Evolutionary conservation across 2,329 filamentous ascomycete species (phyloP).

Genomic region (Allantophomopsis lycopodina): DNA sequence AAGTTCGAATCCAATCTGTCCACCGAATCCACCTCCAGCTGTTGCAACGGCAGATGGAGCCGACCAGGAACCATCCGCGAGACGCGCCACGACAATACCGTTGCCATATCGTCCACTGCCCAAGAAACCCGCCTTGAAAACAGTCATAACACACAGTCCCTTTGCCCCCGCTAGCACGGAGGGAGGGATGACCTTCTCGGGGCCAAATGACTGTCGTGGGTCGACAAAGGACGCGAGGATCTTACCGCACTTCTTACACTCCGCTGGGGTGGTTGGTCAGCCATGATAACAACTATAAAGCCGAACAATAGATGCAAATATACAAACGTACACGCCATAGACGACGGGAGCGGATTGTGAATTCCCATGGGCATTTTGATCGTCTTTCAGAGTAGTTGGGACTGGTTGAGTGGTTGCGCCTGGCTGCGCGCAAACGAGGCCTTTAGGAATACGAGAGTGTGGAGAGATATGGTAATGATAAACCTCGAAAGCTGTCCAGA

Average conservation of each 20-base stretch:
- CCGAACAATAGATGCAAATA: slow-evolving; percentile 2
- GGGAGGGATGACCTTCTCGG: slow-evolving; percentile 94
- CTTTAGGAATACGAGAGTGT: too few relatives aligned
- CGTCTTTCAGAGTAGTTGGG: neutral
- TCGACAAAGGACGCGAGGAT: slow-evolving; percentile 93
- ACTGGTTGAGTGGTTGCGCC: too few relatives aligned
- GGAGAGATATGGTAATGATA: too few relatives aligned
- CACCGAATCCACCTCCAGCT: slow-evolving; percentile 69
- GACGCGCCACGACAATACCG: slow-evolving; percentile 67
- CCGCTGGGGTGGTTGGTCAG: slow-evolving; percentile 43
- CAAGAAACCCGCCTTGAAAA: slow-evolving; percentile 78
- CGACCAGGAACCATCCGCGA: slow-evolving; percentile 67
- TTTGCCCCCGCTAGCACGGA: slow-evolving; percentile 83
- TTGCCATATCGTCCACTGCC: slow-evolving; percentile 72
- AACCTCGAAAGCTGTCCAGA: too few relatives aligned
- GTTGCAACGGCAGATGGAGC: slow-evolving; percentile 72
- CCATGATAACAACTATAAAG: slow-evolving; percentile 2
- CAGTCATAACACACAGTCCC: slow-evolving; percentile 75
- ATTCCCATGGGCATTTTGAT: slow-evolving; percentile 35
- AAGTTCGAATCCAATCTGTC: slow-evolving; percentile 76
- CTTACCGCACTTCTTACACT: slow-evolving; percentile 95
- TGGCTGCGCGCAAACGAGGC: too few relatives aligned
- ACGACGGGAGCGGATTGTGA: slow-evolving; percentile 53
- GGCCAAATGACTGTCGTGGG: slow-evolving; percentile 82
- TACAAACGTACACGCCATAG: slow-evolving; percentile 48